These are phyloP conservation scores for Aeminium ludgeri DNA, from an alignment of 495 filamentous ascomycete genomes.

Conservation along the genomic window DNA sequence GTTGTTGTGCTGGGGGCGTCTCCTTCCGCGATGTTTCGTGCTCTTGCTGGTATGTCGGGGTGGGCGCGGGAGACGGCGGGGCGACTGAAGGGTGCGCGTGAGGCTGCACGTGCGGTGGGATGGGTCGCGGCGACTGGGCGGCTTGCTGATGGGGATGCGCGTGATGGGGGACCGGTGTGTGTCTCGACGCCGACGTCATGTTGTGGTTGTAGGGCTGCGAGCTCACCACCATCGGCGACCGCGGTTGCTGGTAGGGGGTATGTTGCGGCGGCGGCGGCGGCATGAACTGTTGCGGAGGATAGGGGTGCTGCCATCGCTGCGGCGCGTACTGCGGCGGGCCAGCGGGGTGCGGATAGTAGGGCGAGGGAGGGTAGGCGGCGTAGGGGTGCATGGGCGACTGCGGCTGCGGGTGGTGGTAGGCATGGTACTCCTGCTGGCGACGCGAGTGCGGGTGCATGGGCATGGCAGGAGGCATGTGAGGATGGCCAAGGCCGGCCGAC, in stretches of 20 bases:
- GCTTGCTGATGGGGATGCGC: slow-evolving; percentile 3
- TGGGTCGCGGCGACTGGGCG: slow-evolving; percentile 9
- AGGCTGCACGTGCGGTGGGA: not conserved
- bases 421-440: slow-evolving; percentile 22
- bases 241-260: slow-evolving; percentile 8
- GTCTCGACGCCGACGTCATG: slow-evolving; percentile 18
- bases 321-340: slow-evolving; percentile 17
- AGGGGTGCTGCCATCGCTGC: slow-evolving; percentile 17
- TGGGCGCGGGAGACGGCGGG: slow-evolving; percentile 10
- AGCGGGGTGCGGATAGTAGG: slow-evolving; percentile 21
- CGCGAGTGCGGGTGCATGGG: slow-evolving; percentile 20
- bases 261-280: slow-evolving; percentile 13
- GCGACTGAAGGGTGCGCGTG: slow-evolving; percentile 10
- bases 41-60: slow-evolving; percentile 10
- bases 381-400: slow-evolving; percentile 23
- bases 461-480: slow-evolving; percentile 17
- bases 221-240: slow-evolving; percentile 24
- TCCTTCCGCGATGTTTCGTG: slow-evolving; percentile 7
- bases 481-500: slow-evolving; percentile 7
- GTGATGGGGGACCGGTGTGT: slow-evolving; percentile 14
- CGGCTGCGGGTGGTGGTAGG: slow-evolving; percentile 19
- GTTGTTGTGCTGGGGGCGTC: not conserved
- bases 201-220: slow-evolving; percentile 21
- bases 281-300: slow-evolving; percentile 15
- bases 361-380: slow-evolving; percentile 17